Conservation (phyloP, 225 moss, liverwort and hornwort species). For the Lunularia cruciata region DNA sequence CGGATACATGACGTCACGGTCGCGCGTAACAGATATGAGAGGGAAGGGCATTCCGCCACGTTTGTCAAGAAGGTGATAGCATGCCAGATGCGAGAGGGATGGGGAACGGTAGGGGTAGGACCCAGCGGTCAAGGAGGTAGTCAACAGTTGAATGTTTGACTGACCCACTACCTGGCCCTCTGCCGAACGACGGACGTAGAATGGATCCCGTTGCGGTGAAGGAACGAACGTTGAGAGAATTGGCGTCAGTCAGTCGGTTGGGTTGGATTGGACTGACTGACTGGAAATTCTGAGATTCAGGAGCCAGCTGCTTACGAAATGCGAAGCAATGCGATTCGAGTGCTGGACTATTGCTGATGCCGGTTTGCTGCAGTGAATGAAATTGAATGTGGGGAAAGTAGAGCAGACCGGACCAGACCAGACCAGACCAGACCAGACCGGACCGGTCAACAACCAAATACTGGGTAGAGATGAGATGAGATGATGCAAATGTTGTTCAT, state of each 20-base stretch:
- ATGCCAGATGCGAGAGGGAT: slow-evolving; percentile 14
- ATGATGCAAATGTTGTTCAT: slow-evolving; percentile 9
- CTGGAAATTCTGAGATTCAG: no score
- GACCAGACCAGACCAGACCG: background rate
- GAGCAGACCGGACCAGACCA: background rate
- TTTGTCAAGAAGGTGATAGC: slow-evolving; percentile 3
- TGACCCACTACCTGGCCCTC: background rate
- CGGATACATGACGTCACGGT: slow-evolving; percentile 7
- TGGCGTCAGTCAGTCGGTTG: no score
- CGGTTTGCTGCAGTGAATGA: background rate
- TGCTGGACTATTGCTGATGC: background rate
- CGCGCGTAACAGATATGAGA: slow-evolving; percentile 5
- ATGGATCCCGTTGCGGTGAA: no score
- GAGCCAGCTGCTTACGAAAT: no score
- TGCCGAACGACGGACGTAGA: no score
- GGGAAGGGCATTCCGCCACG: slow-evolving; percentile 1
- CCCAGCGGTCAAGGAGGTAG: slow-evolving; percentile 7
- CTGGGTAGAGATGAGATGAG: background rate
- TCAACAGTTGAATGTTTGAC: slow-evolving; percentile 41
- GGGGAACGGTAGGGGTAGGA: background rate
- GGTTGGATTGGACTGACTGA: background rate
- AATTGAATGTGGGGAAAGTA: background rate
- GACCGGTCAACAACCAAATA: background rate
- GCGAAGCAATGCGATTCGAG: background rate
- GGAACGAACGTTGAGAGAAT: no score